These are phyloP conservation scores for Pichiaceae sp. DNA, from an alignment of 1,139 yeast species.

Conservation along the genomic window DNA sequence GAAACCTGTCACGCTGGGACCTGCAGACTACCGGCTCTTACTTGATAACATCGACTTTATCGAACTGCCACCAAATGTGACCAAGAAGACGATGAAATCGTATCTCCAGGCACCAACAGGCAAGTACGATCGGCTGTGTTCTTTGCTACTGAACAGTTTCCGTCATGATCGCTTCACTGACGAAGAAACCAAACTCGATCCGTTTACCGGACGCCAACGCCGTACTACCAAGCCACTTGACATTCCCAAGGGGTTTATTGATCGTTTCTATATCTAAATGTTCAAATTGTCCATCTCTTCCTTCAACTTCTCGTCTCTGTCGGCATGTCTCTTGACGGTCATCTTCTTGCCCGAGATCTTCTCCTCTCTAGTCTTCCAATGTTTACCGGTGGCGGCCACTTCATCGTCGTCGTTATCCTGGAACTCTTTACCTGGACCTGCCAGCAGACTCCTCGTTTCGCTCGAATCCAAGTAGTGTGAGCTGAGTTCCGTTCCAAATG, in stretches of 20 bases:
- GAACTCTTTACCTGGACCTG: constrained; percentile 6
- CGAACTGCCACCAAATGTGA: not conserved
- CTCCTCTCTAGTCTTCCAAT: constrained; percentile 12
- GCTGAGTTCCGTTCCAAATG: constrained; percentile 63
- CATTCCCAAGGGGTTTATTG: constrained; percentile 2
- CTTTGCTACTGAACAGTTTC: constrained; percentile 1
- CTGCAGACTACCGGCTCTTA: constrained; percentile 1
- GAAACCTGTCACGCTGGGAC: not conserved
- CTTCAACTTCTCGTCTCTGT: constrained; percentile 15
- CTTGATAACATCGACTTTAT: constrained; percentile 2
- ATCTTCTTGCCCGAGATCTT: constrained; percentile 14
- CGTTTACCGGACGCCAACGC: not conserved
- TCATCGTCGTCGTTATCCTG: constrained; percentile 7
- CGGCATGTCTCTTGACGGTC: constrained; percentile 14
- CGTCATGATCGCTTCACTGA: not conserved
- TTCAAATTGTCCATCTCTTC: constrained; percentile 14
- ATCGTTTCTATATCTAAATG: constrained; percentile 4
- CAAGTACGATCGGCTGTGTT: not conserved
- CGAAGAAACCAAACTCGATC: not conserved
- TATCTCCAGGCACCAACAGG: constrained; percentile 1
- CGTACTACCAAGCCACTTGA: not conserved
- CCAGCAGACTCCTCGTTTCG: constrained; percentile 9
- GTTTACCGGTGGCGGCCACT: constrained; percentile 5
- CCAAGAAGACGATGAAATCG: not conserved
- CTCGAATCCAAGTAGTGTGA: constrained; percentile 29